A percentile compares a stretch with the other conserved stretches of the same genome.
Conservation (phyloP, 257 asterid species). For the Solanum paucissectum region DNA sequence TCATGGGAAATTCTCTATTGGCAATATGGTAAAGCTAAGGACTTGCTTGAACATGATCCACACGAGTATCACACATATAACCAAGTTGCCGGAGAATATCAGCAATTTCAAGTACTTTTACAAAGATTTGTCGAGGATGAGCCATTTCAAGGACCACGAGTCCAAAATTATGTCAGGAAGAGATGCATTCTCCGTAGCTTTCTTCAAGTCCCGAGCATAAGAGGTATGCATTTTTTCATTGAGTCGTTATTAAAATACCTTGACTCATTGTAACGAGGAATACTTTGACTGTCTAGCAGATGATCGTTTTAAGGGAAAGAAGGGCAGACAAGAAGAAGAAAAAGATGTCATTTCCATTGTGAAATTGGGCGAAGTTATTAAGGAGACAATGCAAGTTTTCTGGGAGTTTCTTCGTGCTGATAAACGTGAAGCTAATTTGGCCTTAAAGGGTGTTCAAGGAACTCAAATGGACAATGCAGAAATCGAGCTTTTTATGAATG, state of each 20-base stretch:
- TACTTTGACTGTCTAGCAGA: constrained; percentile 23
- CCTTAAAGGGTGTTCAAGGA: constrained; percentile 18
- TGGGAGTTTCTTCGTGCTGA: constrained; percentile 61
- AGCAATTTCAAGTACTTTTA: constrained; percentile 68
- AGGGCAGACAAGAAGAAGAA: constrained; percentile 31
- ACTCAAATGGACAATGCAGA: constrained; percentile 16
- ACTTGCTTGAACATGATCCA: constrained; percentile 29
- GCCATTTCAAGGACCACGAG: constrained; percentile 52
- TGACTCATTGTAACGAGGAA: not conserved
- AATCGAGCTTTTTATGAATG: constrained; percentile 28
- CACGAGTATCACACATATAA: constrained; percentile 39
- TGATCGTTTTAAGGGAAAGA: constrained; percentile 44
- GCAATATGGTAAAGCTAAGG: constrained; percentile 41
- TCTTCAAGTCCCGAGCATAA: constrained; percentile 65
- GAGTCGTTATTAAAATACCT: not conserved
- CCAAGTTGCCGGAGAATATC: constrained; percentile 54
- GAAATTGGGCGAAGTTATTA: constrained; percentile 24
- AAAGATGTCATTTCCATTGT: constrained; percentile 32
- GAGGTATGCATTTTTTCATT: constrained; percentile 23
- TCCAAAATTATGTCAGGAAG: constrained; percentile 40
- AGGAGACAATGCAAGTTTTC: constrained; percentile 49
- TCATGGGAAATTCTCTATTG: constrained; percentile 76
- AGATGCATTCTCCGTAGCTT: constrained; percentile 46
- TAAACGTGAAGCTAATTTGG: constrained; percentile 24
- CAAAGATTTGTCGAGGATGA: constrained; percentile 80